Conservation (phyloP, 768 basidiomycete species). For the Suillus cothurnatus region DNA sequence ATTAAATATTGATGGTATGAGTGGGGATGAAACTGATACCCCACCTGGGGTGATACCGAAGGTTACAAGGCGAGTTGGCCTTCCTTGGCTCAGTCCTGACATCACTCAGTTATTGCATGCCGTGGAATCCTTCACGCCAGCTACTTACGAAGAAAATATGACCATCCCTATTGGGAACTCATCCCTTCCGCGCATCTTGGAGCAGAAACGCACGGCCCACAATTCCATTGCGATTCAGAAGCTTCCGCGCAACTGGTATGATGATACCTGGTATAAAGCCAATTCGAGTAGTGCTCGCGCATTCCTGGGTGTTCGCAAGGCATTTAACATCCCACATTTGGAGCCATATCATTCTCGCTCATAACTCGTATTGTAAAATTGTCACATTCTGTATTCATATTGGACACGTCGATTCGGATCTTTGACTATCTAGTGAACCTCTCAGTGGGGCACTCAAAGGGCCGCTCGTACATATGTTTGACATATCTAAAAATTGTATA, state of each 20-base stretch:
- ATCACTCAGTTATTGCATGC: not conserved
- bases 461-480: no score
- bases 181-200: not conserved
- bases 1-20: conserved; percentile 13
- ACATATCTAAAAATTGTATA: no score
- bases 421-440: no score
- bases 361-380: not conserved
- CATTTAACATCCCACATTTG: not conserved
- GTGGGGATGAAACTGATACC: conserved; percentile 11
- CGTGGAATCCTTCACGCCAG: not conserved
- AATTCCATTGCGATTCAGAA: not conserved
- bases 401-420: no score
- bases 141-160: not conserved
- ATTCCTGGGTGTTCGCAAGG: not conserved
- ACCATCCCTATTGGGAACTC: not conserved
- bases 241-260: not conserved
- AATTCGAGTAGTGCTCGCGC: not conserved
- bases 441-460: no score
- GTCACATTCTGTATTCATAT: no score
- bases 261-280: not conserved
- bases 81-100: not conserved
- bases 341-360: not conserved
- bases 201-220: not conserved
- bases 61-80: not conserved
- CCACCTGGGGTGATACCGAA: not conserved